A percentile compares a stretch with the other conserved stretches of the same genome.
These are phyloP conservation scores for Parasitella parasitica DNA, from an alignment of 371 early-diverging fungal genomes.

Conservation along the genomic window DNA sequence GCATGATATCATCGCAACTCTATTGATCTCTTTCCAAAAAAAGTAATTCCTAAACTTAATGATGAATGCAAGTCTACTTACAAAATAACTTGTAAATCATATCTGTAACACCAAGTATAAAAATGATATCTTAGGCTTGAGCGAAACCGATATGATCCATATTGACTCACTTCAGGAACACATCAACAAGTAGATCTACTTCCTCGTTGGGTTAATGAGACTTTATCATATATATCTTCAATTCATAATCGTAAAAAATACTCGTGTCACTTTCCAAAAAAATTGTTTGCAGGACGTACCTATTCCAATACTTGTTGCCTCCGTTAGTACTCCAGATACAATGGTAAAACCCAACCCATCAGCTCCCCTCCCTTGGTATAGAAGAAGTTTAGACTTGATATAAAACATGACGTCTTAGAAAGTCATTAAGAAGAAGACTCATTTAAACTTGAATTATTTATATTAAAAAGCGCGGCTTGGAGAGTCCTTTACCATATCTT, in stretches of 20 bases:
- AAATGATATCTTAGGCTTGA: not conserved
- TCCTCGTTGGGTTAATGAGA: conserved; percentile 1
- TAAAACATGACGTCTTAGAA: not conserved
- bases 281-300: conserved; percentile 3
- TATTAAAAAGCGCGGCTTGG: not conserved
- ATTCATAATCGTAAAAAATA: conserved; percentile 5
- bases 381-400: not conserved
- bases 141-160: conserved; percentile 4
- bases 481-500: not conserved
- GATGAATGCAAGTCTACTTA: not conserved
- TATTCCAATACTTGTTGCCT: not conserved
- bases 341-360: not conserved
- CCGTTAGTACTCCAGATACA: not conserved
- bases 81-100: too few species aligned
- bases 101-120: too few species aligned
- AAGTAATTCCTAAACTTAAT: conserved; percentile 4
- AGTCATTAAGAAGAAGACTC: too few species aligned
- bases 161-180: conserved; percentile 8
- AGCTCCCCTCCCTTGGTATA: conserved; percentile 1
- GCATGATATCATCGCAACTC: conserved; percentile 6
- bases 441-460: not conserved
- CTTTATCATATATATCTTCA: conserved; percentile 5
- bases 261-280: conserved; percentile 6
- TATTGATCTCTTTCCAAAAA: conserved; percentile 2
- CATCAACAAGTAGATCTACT: conserved; percentile 1